Evolutionary conservation across 2,329 filamentous ascomycete genomes (phyloP).

Genomic region (Laburnicola sp.): DNA sequence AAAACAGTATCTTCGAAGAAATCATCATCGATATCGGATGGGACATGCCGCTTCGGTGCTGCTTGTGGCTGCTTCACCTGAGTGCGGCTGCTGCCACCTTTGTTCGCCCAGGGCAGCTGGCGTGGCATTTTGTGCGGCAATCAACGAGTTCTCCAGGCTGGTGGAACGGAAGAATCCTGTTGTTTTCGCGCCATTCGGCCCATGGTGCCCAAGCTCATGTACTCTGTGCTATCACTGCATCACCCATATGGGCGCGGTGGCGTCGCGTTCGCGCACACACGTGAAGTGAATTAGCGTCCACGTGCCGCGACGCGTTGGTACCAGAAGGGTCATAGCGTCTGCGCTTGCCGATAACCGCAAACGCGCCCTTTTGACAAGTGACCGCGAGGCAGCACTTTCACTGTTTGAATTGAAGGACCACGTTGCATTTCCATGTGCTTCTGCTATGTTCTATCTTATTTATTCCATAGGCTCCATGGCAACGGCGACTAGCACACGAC

Average conservation of each 20-base stretch:
- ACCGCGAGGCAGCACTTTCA: slow-evolving; percentile 16
- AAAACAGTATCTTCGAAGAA: slow-evolving; percentile 31
- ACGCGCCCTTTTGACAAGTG: slow-evolving; percentile 29
- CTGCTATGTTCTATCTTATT: slow-evolving; percentile 34
- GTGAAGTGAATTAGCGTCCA: slow-evolving; percentile 26
- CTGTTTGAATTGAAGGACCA: slow-evolving; percentile 27
- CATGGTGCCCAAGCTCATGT: background rate
- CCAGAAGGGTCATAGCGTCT: slow-evolving; percentile 23
- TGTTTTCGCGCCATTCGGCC: background rate
- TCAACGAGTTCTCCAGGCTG: background rate
- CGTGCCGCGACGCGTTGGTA: slow-evolving; percentile 20
- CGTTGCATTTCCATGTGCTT: slow-evolving; percentile 38
- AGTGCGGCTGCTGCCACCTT: slow-evolving; percentile 26
- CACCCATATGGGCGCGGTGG: background rate
- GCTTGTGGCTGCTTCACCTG: slow-evolving; percentile 20
- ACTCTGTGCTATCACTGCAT: background rate
- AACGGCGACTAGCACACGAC: slow-evolving; percentile 22
- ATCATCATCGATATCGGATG: slow-evolving; percentile 29
- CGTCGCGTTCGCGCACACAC: background rate
- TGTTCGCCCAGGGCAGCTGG: slow-evolving; percentile 56
- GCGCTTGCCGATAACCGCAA: slow-evolving; percentile 12
- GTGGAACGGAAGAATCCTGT: background rate
- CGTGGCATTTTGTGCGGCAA: slow-evolving; percentile 52
- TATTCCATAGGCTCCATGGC: slow-evolving; percentile 28
- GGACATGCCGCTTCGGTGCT: slow-evolving; percentile 14